A percentile compares a stretch with the other conserved stretches of the same genome.
Evolutionary conservation across 371 early-diverging fungal species (phyloP).

Genomic region (Rhizopus arrhizus): DNA sequence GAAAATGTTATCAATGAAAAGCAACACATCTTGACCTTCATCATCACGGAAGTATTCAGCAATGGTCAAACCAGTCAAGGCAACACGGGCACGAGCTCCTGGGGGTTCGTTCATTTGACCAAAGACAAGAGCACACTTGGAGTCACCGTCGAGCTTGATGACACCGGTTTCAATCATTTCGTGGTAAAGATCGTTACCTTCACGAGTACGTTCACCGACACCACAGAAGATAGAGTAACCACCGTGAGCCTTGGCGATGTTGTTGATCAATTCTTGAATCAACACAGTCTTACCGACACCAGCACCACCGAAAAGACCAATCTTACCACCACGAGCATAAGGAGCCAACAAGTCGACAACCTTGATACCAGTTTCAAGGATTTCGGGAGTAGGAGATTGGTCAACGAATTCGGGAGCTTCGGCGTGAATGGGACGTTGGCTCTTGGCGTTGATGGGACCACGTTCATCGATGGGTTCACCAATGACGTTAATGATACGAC

Average conservation of each 20-base stretch:
- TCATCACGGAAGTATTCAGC: slow-evolving; percentile 99
- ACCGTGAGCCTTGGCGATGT: slow-evolving; percentile 98
- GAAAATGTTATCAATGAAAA: slow-evolving; percentile 99
- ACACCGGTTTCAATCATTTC: slow-evolving; percentile 96
- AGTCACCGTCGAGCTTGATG: slow-evolving; percentile 92
- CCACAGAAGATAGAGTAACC: slow-evolving; percentile 98
- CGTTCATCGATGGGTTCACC: slow-evolving; percentile 98
- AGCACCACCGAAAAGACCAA: slow-evolving; percentile 97
- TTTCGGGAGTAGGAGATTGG: slow-evolving; percentile 94
- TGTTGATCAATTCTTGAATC: slow-evolving; percentile 98
- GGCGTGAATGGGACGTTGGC: slow-evolving; percentile 87
- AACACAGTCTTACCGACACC: slow-evolving; percentile 99
- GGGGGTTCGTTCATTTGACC: slow-evolving; percentile 99
- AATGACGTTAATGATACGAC: slow-evolving; percentile 98
- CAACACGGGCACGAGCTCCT: slow-evolving; percentile 99
- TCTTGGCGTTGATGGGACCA: slow-evolving; percentile 94
- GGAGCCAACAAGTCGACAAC: slow-evolving; percentile 98
- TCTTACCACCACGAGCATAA: slow-evolving; percentile 97
- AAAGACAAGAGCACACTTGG: slow-evolving; percentile 96
- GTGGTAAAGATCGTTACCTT: slow-evolving; percentile 98
- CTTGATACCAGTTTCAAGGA: slow-evolving; percentile 98
- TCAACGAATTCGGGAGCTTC: slow-evolving; percentile 95
- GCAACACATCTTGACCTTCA: slow-evolving; percentile 98
- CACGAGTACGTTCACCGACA: slow-evolving; percentile 98
- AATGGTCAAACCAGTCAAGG: slow-evolving; percentile 96